Percentiles rank a stretch among this genome's conserved stretches.
Evolutionary conservation across 768 basidiomycete genomes (phyloP).

Genomic region (Lactifluus rugatus): DNA sequence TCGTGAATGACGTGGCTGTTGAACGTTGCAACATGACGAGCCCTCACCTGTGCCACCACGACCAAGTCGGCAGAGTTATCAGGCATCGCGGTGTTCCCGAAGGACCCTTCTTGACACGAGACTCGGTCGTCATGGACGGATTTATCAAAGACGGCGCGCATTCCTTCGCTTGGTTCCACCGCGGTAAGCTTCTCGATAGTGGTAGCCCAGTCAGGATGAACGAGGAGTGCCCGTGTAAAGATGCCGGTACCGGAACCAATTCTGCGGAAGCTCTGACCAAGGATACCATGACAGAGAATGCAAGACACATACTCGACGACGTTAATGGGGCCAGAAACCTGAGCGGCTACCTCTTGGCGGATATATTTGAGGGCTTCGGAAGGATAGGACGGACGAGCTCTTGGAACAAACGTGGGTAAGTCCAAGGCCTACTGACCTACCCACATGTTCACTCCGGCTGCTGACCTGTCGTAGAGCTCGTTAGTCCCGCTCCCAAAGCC

Average conservation of each 20-base stretch:
- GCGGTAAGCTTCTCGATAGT: constrained; percentile 49
- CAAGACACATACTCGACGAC: constrained; percentile 53
- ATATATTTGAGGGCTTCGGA: constrained; percentile 51
- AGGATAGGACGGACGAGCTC: constrained; percentile 80
- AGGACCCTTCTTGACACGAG: constrained; percentile 53
- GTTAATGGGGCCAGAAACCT: constrained; percentile 35
- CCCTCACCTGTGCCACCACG: constrained; percentile 58
- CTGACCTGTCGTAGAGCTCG: constrained; percentile 65
- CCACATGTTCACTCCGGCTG: not conserved
- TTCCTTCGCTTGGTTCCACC: constrained; percentile 80
- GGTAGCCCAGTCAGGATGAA: constrained; percentile 45
- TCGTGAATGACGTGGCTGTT: constrained; percentile 5
- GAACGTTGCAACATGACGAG: not conserved
- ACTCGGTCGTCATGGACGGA: constrained; percentile 46
- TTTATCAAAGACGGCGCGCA: constrained; percentile 63
- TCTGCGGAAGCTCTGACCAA: constrained; percentile 29
- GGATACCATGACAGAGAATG: not conserved
- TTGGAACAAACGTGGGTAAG: constrained; percentile 24
- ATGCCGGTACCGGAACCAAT: constrained; percentile 83
- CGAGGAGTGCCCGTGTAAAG: constrained; percentile 74
- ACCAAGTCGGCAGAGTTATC: constrained; percentile 72
- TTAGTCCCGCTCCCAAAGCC: constrained; percentile 81
- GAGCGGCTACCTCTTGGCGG: constrained; percentile 33
- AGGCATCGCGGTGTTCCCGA: constrained; percentile 50
- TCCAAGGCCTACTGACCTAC: not conserved